Evolutionary conservation across 345 rosid genomes (phyloP).

Genomic region (Isatis tinctoria): DNA sequence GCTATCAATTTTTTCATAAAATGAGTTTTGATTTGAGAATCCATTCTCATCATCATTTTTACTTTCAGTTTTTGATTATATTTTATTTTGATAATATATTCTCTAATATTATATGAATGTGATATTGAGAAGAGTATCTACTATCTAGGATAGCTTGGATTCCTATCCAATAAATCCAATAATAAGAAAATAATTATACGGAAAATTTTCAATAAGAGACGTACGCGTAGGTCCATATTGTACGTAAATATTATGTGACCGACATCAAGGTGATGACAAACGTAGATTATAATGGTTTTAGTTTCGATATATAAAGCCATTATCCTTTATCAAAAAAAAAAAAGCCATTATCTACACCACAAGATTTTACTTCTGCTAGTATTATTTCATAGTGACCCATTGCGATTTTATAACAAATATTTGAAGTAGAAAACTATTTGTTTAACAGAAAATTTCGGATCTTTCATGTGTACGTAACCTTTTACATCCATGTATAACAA

Average conservation of each 20-base stretch:
- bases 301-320: conserved; percentile 5
- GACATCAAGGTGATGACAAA: conserved; percentile 24
- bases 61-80: too few species aligned
- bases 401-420: background rate
- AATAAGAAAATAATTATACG: background rate
- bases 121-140: too few species aligned
- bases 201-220: background rate
- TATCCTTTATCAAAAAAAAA: too few species aligned
- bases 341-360: conserved; percentile 12
- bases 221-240: conserved; percentile 27
- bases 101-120: too few species aligned
- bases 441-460: background rate
- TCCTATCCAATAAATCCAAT: background rate
- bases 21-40: too few species aligned
- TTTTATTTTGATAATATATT: too few species aligned
- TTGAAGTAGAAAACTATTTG: background rate
- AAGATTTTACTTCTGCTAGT: background rate
- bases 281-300: conserved; percentile 7
- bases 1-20: too few species aligned
- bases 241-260: conserved; percentile 24
- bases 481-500: background rate
- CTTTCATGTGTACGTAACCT: background rate
- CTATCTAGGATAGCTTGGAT: background rate
- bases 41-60: too few species aligned
- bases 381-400: background rate